Base-by-base conservation (phyloP, 2,329 filamentous ascomycete species). In the Colletotrichum kahawae region DNA sequence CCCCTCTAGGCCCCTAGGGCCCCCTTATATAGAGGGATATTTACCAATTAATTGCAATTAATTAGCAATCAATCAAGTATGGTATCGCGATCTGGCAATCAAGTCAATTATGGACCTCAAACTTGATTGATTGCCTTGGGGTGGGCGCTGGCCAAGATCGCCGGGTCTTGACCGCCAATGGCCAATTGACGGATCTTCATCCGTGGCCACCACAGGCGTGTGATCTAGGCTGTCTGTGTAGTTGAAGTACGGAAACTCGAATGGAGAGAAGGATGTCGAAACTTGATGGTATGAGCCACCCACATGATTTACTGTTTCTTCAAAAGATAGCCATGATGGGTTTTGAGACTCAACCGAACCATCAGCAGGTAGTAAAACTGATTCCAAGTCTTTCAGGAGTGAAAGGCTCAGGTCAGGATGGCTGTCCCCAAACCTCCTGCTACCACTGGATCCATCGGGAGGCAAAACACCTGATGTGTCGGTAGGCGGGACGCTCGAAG, bases 291-390 rank as follows among this genome's bases (percentile, higher is more conserved):
- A 18, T 21, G 1, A 48, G 43, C 18, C n/a, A 12, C 0, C 43
- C 18, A 13, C 0, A 48, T 48, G 5, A 48, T 48, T 21, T 48
- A 12, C 43, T 48, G 43, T 48, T 4, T 7, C 43, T 48, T 21
- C 43, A 21, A 12, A 48, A 48, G 18, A 48, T 21, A 48, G 18
- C 43, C 18, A 13, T 21, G 18, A 21, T 48, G 18, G 18, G 10
- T 3, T 21, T 9, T 21, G 18, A 21, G 10, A 48, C 0, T 0
- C 43, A 48, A 12, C 3, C 0, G 18, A n/a, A 3, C 18, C 18
- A 12, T 48, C 38, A 21, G 18, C 38, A 12, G 18, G 38, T 0
- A 0, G 4, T n/a, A 48, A 0, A 21, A 4, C 38, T 0, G 18
- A 48, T 48, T 21, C 5, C 38, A 2, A n/a, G 5, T 48, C 38